Evolutionary conservation across 2,329 filamentous ascomycete species (phyloP), one percentile per base, ranked within the genome.

Genomic region (Coniochaeta sp.): DNA sequence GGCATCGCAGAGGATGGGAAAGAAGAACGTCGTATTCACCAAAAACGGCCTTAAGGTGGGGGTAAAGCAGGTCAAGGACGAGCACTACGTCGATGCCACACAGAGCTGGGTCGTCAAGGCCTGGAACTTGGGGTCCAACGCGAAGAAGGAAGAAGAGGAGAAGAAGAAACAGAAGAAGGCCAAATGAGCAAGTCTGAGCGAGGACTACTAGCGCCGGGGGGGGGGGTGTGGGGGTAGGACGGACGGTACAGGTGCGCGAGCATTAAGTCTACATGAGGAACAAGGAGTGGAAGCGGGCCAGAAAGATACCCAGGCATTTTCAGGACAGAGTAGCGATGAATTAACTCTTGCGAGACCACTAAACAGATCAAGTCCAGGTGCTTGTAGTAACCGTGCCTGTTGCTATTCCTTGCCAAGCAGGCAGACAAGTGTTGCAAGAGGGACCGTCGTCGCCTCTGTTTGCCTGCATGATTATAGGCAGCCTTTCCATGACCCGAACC

Each of bases 31-130:
- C 52, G 74, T 82, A 35, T 87, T 90, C 67, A 85, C 83, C 33
- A 89, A 87, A 65, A 87, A 90, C 52, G 87, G 87, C 51, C 70
- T 88, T 55, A 79, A 81, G 54, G 85, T 91, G 42, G 83, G 83
- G 48, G 78, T 91, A 55, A 86, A 85, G 69, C 76, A 89, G 55
- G 68, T 86, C 48, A 76, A 78, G 57, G 77, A 79, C 51, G 87
- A 91, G 70, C 80, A 78, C 47, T 89, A 89, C 64, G 81, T 88
- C 61, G 87, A 91, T 60, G 76, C 74, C 61, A 90, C 87, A 16
- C 87, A 91, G 71, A 82, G 76, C 57, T 81, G 77, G 68, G 69
- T 85, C 50, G 81, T 85, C 52, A 85, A 83, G 68, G 81, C 82
- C 1, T 86, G 82, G 82, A 83, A 85, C 60, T 61, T 83, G 52